phyloP scores from a whole-genome alignment of 2,329 filamentous ascomycete genomes.

The Trichoderma afroharzianum region DNA sequence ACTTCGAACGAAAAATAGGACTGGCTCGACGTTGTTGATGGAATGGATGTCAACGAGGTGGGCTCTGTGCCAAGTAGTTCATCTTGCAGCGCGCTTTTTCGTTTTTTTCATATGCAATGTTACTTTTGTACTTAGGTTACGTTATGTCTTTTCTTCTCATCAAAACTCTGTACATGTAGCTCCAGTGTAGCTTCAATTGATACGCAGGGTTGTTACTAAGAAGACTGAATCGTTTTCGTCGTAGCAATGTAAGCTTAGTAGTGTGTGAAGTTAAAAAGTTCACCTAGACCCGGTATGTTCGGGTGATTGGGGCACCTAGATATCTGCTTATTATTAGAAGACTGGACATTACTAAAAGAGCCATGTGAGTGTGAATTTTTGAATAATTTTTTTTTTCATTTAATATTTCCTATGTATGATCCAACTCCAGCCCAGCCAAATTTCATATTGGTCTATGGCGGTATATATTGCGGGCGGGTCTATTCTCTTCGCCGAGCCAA shows the following conservation, averaged over 20 bases:
- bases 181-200: neutral
- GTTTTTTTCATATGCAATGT: conserved; percentile 21
- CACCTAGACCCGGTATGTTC: neutral
- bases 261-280: neutral
- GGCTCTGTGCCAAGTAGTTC: conserved; percentile 1
- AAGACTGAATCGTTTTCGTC: neutral
- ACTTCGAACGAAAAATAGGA: neutral
- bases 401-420: neutral
- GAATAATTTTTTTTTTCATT: neutral
- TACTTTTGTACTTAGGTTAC: conserved; percentile 12
- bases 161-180: neutral
- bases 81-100: conserved; percentile 19
- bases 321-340: neutral
- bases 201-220: neutral
- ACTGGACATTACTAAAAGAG: neutral
- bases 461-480: neutral
- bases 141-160: neutral
- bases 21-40: neutral
- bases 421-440: conserved; percentile 6
- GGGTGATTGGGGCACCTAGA: neutral
- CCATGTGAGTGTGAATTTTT: neutral
- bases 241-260: neutral
- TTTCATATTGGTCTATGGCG: neutral
- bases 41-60: neutral
- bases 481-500: neutral